Conservation (phyloP, 2,329 filamentous ascomycete species). For the Pseudogymnoascus sp. region DNA sequence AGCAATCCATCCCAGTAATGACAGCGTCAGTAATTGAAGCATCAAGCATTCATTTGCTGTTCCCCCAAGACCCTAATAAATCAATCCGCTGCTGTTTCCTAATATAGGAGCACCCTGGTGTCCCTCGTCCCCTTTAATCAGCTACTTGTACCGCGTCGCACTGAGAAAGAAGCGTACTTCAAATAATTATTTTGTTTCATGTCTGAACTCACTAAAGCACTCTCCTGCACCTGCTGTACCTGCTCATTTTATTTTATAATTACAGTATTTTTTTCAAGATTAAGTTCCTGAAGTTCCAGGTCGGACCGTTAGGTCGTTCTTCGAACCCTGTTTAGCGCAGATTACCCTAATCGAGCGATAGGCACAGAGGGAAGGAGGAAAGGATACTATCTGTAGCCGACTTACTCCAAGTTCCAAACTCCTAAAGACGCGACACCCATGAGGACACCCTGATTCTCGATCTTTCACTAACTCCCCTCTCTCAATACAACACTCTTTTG, state of each 20-base stretch:
- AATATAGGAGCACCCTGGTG: background rate
- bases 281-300: background rate
- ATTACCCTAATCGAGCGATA: slow-evolving; percentile 7
- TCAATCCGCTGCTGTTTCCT: background rate
- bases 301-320: slow-evolving; percentile 5
- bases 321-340: slow-evolving; percentile 6
- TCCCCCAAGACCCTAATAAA: background rate
- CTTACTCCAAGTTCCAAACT: slow-evolving; percentile 5
- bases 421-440: slow-evolving; percentile 8
- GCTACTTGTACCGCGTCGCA: background rate
- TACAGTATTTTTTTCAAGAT: background rate
- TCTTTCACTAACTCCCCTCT: slow-evolving; percentile 6
- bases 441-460: slow-evolving; percentile 2
- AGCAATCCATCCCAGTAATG: background rate
- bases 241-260: slow-evolving; percentile 1
- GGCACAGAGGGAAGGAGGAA: slow-evolving; percentile 9
- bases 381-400: slow-evolving; percentile 7
- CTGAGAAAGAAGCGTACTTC: background rate
- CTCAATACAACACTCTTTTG: slow-evolving; percentile 8
- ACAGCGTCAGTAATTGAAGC: background rate
- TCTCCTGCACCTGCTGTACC: background rate
- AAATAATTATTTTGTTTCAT: slow-evolving; percentile 2
- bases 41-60: background rate
- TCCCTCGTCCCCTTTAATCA: slow-evolving; percentile 6
- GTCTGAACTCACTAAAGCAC: background rate